phyloP scores from a whole-genome alignment of 345 rosid species.

The Barbarea vulgaris region DNA sequence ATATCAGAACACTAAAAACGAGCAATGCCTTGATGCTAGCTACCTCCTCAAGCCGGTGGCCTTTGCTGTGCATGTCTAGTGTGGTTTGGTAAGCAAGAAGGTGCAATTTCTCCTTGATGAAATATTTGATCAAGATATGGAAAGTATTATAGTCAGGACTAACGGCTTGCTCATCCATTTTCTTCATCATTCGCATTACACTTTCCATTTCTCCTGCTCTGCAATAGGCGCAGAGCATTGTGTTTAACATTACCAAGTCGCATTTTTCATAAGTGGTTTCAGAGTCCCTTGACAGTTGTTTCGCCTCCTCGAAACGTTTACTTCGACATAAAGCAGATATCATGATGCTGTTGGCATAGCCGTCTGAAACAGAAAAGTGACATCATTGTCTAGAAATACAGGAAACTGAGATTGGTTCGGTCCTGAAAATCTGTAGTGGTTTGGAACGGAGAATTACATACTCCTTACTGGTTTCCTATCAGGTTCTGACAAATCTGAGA shows the following conservation, averaged over 20 bases:
- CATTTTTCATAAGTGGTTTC: constrained; percentile 67
- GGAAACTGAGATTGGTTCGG: neutral
- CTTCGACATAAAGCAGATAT: constrained; percentile 79
- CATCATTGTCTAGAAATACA: constrained; percentile 12
- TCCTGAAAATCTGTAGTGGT: neutral
- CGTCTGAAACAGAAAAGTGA: constrained; percentile 56
- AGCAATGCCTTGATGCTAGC: constrained; percentile 5
- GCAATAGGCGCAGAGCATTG: constrained; percentile 90
- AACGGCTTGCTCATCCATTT: constrained; percentile 78
- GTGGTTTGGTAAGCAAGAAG: constrained; percentile 79
- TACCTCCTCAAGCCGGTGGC: constrained; percentile 87
- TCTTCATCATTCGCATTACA: constrained; percentile 81
- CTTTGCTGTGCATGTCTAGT: constrained; percentile 84
- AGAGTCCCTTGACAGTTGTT: constrained; percentile 67
- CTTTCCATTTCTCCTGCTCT: constrained; percentile 86
- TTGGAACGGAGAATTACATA: neutral
- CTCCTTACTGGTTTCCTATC: neutral
- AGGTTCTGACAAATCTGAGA: neutral
- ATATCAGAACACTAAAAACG: neutral
- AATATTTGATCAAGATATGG: constrained; percentile 78
- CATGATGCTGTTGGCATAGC: constrained; percentile 93
- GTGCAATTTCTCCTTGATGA: constrained; percentile 76
- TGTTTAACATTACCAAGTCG: constrained; percentile 80
- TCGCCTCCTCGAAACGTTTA: constrained; percentile 84
- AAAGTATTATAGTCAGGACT: constrained; percentile 78